phyloP scores from a whole-genome alignment of 257 asterid species.

The Ajuga chamaepitys region DNA sequence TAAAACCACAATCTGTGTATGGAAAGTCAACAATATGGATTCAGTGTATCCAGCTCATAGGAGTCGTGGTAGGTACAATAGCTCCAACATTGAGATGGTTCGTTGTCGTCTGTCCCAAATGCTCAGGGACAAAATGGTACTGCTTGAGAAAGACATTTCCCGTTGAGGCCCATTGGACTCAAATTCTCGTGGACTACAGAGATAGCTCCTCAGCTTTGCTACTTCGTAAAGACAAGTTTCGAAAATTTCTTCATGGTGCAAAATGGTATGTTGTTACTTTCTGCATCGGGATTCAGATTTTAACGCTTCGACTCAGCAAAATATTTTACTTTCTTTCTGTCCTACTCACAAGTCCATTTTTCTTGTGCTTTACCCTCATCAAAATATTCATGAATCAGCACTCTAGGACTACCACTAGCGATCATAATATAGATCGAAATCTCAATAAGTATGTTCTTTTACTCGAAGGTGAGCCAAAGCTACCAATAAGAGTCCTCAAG shows the following conservation, averaged over 20 bases:
- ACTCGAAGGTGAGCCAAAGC: no score
- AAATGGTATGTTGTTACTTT: background rate
- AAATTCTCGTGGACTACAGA: no score
- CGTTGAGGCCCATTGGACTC: slow-evolving; percentile 16
- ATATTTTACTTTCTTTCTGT: background rate
- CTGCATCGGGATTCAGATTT: slow-evolving; percentile 14
- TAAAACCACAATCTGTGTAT: background rate
- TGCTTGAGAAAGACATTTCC: background rate
- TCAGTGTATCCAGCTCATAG: background rate
- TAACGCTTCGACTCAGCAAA: slow-evolving; percentile 8
- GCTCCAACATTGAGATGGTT: no score
- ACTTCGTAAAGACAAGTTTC: background rate
- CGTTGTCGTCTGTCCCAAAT: background rate
- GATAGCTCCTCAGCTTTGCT: background rate
- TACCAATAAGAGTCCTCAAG: no score
- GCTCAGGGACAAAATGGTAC: background rate
- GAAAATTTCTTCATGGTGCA: background rate
- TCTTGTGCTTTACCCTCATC: background rate
- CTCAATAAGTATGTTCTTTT: slow-evolving; percentile 18
- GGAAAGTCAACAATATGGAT: slow-evolving; percentile 7
- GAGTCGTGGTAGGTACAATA: slow-evolving; percentile 18
- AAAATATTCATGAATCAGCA: no score
- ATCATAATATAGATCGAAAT: background rate
- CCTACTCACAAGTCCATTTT: background rate
- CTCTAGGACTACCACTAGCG: no score